These are phyloP conservation scores for Didymella exigua DNA, from an alignment of 2,329 filamentous ascomycete species.

Conservation along the genomic window DNA sequence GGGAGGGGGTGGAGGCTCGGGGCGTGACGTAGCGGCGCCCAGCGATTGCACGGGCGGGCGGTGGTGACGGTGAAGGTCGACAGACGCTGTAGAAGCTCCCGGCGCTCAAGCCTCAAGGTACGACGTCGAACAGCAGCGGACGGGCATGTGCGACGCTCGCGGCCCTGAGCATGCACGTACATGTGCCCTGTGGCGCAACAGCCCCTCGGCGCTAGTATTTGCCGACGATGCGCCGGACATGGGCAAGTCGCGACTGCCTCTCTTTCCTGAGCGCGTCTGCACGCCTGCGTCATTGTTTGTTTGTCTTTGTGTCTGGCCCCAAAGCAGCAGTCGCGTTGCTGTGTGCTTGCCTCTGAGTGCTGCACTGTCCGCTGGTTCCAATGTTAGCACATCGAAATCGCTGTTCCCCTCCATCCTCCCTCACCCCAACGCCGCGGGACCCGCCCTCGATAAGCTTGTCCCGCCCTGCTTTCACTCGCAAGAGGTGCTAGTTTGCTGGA, in stretches of 20 bases:
- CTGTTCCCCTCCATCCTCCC: constrained; percentile 14
- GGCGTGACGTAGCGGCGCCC: constrained; percentile 35
- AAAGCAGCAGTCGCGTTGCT: constrained; percentile 3
- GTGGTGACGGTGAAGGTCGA: constrained; percentile 7
- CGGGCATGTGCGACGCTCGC: constrained; percentile 7
- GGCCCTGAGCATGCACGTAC: constrained; percentile 7
- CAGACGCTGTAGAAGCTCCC: neutral
- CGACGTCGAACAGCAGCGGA: constrained; percentile 1
- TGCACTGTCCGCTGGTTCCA: constrained; percentile 3
- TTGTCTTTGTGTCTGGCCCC: neutral
- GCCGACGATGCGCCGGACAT: constrained; percentile 1
- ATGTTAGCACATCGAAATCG: constrained; percentile 21
- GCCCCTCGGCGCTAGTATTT: constrained; percentile 25
- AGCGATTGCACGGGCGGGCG: constrained; percentile 27
- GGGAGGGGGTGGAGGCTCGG: constrained; percentile 33
- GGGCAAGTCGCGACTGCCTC: constrained; percentile 10
- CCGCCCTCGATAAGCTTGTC: constrained; percentile 1
- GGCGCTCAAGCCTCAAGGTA: neutral
- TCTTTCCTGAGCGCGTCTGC: constrained; percentile 8
- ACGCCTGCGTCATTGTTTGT: constrained; percentile 23
- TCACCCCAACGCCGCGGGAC: constrained; percentile 1
- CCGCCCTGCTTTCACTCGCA: neutral
- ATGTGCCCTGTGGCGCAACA: constrained; percentile 13
- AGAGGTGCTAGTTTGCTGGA: neutral
- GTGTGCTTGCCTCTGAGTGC: neutral